Conservation (phyloP, 208 protist genomes). For the Acanthamoeba pearcei region DNA sequence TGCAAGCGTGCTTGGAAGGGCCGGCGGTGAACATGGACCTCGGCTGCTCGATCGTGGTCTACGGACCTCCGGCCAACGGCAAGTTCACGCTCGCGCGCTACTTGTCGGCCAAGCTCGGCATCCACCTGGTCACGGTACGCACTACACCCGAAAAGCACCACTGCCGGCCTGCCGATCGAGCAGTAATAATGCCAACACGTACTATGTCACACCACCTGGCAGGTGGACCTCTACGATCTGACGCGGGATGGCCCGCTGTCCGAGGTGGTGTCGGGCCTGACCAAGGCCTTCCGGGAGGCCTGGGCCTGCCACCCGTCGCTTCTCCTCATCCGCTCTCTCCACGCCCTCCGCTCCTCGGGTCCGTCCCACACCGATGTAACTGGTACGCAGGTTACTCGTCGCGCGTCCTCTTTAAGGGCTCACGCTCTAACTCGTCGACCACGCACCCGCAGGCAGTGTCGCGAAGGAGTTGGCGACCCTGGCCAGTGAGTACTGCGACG, state of each 20-base stretch:
- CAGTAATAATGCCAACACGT: no score
- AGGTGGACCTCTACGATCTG: conserved; percentile 72
- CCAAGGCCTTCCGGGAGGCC: conserved; percentile 40
- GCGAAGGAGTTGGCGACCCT: conserved; percentile 31
- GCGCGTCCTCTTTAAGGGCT: background rate
- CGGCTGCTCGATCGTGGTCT: conserved; percentile 55
- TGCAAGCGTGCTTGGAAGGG: conserved; percentile 41
- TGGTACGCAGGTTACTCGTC: background rate
- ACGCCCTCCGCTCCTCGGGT: conserved; percentile 29
- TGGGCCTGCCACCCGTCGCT: conserved; percentile 49
- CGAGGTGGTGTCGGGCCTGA: background rate
- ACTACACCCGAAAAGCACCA: no score
- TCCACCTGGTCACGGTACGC: conserved; percentile 54
- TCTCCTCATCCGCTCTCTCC: conserved; percentile 52
- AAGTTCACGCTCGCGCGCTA: conserved; percentile 64
- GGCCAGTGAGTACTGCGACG: conserved; percentile 19
- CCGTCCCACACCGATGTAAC: background rate
- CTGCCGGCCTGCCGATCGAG: no score
- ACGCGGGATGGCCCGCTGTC: background rate
- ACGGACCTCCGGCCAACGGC: conserved; percentile 71
- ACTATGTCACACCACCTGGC: background rate
- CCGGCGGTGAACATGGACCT: conserved; percentile 26
- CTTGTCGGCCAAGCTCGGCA: conserved; percentile 62
- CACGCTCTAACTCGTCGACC: background rate
- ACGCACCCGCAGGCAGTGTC: background rate